phyloP scores from a whole-genome alignment of 1,139 yeast genomes.

The Diutina catenulata region DNA sequence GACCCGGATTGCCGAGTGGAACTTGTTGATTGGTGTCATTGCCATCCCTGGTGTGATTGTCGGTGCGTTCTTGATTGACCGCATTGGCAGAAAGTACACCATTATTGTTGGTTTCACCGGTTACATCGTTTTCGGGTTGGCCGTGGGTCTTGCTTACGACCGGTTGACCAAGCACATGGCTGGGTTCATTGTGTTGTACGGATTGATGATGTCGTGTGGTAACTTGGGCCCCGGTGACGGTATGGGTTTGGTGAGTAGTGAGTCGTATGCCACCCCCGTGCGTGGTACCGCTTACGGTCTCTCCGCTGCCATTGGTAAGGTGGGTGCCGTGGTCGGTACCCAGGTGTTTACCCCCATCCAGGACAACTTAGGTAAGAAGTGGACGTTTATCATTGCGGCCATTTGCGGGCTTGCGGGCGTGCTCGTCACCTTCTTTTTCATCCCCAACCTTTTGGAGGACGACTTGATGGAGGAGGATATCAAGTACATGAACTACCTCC shows the following conservation, averaged over 20 bases:
- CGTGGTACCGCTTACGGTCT: constrained; percentile 53
- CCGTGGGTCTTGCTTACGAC: constrained; percentile 44
- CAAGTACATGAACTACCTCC: constrained; percentile 40
- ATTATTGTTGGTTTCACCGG: constrained; percentile 48
- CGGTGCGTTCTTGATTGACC: constrained; percentile 44
- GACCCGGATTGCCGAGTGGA: constrained; percentile 46
- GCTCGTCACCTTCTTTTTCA: constrained; percentile 42
- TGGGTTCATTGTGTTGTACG: constrained; percentile 46
- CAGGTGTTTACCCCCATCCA: constrained; percentile 33
- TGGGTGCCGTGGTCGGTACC: constrained; percentile 40
- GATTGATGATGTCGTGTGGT: constrained; percentile 47
- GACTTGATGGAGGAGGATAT: constrained; percentile 60
- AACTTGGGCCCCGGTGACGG: constrained; percentile 72
- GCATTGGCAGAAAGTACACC: constrained; percentile 45
- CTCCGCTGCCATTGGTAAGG: constrained; percentile 38
- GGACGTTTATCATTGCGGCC: constrained; percentile 47
- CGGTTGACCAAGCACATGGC: constrained; percentile 37
- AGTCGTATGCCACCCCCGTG: constrained; percentile 62
- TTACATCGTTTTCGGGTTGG: constrained; percentile 46
- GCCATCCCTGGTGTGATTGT: constrained; percentile 49
- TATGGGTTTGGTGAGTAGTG: constrained; percentile 59
- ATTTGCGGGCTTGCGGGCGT: constrained; percentile 29
- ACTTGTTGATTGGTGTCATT: constrained; percentile 36
- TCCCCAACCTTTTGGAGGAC: constrained; percentile 47
- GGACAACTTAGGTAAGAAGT: constrained; percentile 17